These are phyloP conservation scores for Chlamydomonas sp. DNA, from an alignment of 139 green algal genomes.

Conservation along the genomic window DNA sequence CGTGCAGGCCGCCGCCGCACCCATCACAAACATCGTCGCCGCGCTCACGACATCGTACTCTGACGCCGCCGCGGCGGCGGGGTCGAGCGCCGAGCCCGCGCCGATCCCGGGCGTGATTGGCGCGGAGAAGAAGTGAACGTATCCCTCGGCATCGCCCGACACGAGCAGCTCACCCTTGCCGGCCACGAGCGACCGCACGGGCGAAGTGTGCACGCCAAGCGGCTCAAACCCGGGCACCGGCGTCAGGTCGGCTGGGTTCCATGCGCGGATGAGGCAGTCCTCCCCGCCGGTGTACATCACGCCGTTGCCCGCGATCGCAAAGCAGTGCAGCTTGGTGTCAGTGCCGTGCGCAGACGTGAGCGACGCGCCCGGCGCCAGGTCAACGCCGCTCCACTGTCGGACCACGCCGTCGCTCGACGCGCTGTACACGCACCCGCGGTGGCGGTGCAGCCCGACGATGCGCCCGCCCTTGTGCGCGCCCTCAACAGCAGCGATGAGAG, in stretches of 20 bases:
- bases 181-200: neutral
- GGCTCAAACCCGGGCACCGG: conserved; percentile 4
- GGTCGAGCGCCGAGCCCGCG: neutral
- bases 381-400: conserved; percentile 46
- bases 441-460: conserved; percentile 31
- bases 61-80: too few relatives aligned
- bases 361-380: conserved; percentile 39
- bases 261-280: conserved; percentile 30
- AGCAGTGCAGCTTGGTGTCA: conserved; percentile 46
- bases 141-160: conserved; percentile 2
- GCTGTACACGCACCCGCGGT: conserved; percentile 47
- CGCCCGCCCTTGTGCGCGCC: conserved; percentile 65
- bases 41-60: too few relatives aligned
- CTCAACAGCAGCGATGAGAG: conserved; percentile 20
- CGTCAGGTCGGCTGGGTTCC: conserved; percentile 13
- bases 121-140: conserved; percentile 3
- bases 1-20: too few relatives aligned
- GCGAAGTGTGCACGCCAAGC: neutral
- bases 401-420: conserved; percentile 50
- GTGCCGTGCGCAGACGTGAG: conserved; percentile 32
- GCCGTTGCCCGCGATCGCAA: conserved; percentile 35
- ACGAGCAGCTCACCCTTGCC: neutral
- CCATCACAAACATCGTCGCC: too few relatives aligned
- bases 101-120: neutral
- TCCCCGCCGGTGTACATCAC: conserved; percentile 67